Evolutionary conservation across 1,284 basidiomycete species (phyloP), one percentile per base, ranked within the genome.

Genomic region (Cerioporus squamosus): DNA sequence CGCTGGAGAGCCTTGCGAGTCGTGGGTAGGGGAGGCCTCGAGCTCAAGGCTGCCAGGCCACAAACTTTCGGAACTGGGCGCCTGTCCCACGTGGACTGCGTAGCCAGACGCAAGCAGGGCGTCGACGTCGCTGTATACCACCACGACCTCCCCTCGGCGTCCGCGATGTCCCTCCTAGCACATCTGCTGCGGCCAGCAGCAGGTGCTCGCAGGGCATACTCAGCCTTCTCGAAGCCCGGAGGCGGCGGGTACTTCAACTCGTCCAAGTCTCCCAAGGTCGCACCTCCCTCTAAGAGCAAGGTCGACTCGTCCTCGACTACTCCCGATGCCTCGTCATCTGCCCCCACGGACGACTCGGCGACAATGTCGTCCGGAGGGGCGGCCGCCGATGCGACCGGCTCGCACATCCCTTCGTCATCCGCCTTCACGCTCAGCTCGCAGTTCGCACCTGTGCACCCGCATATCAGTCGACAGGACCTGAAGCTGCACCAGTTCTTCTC

Each of bases 401-500:
- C 45, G 17, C 38, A 48, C 15, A 47, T 23, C 26, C 59, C 39
- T 10, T 44, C 61, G 42, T 24, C 62, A 40, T 40, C 51, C 39
- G 52, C 68, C 15, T 63, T 66, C 53, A 55, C 65, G 46, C 36
- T 59, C 54, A 63, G 57, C 43, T 60, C 64, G 18, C 57, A 61
- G 6, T 66, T 68, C 22, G 57, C 65, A 10, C 73, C 72, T 22
- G 50, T 68, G 20, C 87, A 90, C 68, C 85, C 87, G 5, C 66
- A 80, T 18, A 66, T 91, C 57, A 83, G 79, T 54, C 69, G 85
- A 17, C 83, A 86, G 63, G 89, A 90, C 62, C 85, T 88, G 71
- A 87, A 84, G 65, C 79, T 91, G 15, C 89, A 91, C 67, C 87
- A 89, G 57, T 93, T 93, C 74, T 93, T 93, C 75, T 84, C 90